Conservation (phyloP, 2,329 filamentous ascomycete genomes). For the Erysiphe pulchra region DNA sequence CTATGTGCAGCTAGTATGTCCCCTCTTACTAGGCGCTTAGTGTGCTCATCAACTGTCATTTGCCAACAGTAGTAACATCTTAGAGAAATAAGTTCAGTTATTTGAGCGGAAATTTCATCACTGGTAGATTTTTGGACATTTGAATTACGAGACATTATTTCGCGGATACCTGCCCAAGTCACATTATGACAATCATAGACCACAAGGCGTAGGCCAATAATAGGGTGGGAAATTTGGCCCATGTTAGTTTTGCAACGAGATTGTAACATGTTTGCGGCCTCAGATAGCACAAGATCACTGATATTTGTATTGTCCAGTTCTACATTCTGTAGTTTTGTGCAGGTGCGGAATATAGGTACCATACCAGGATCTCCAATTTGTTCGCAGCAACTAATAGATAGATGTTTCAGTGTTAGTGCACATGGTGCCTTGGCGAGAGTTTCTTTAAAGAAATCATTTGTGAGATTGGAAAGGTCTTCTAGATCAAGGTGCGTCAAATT, state of each 20-base stretch:
- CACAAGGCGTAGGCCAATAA: constrained; percentile 40
- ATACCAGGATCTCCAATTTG: constrained; percentile 61
- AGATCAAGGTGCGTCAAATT: constrained; percentile 67
- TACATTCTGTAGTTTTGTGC: constrained; percentile 39
- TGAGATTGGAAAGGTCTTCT: constrained; percentile 58
- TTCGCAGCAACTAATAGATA: constrained; percentile 81
- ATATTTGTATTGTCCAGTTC: constrained; percentile 88
- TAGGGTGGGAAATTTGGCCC: constrained; percentile 8
- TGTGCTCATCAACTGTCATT: constrained; percentile 83
- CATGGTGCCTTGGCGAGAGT: constrained; percentile 56
- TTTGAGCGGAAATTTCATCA: constrained; percentile 20
- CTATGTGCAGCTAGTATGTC: constrained; percentile 48
- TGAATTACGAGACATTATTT: constrained; percentile 65
- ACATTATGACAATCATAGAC: constrained; percentile 83
- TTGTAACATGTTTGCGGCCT: constrained; percentile 60
- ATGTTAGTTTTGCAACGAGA: constrained; percentile 23
- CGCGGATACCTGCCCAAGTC: constrained; percentile 75
- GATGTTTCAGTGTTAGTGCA: constrained; percentile 42
- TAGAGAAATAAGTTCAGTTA: constrained; percentile 55
- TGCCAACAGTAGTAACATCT: constrained; percentile 95
- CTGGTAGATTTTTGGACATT: constrained; percentile 32
- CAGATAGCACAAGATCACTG: constrained; percentile 61
- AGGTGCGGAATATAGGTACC: constrained; percentile 56
- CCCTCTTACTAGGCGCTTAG: constrained; percentile 55
- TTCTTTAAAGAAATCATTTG: constrained; percentile 45